Conservation (phyloP, 2,329 filamentous ascomycete genomes). For the Apiospora aurea region DNA sequence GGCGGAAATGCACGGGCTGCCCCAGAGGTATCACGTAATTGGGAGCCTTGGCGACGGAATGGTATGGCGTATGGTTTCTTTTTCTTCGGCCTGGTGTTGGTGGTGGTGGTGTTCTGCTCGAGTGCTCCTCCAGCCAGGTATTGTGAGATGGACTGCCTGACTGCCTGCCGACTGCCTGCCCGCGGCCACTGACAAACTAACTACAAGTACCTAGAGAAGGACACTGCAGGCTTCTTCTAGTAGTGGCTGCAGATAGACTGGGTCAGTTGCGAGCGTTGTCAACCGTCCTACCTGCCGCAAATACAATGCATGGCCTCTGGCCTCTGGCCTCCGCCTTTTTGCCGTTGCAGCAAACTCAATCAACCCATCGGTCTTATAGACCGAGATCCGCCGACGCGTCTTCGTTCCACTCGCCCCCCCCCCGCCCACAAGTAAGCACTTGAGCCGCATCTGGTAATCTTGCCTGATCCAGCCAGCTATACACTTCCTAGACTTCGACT, state of each 20-base stretch:
- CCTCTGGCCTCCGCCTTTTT: too few species aligned
- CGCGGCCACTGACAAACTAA: background rate
- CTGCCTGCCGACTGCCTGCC: background rate
- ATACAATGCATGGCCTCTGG: background rate
- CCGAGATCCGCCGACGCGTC: background rate
- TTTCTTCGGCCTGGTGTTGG: background rate
- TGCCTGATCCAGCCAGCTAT: constrained; percentile 16
- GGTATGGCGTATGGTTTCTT: background rate
- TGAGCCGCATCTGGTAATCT: background rate
- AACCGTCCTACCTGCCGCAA: background rate
- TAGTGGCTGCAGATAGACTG: constrained; percentile 15
- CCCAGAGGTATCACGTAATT: background rate
- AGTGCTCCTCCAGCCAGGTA: background rate
- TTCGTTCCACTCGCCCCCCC: background rate
- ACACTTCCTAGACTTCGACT: background rate
- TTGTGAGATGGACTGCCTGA: background rate
- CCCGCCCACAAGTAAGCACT: constrained; percentile 4
- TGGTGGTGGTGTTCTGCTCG: too few species aligned
- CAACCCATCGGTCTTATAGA: background rate
- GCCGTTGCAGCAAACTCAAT: background rate
- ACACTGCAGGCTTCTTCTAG: background rate
- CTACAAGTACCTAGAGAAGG: background rate
- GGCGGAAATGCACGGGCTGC: background rate
- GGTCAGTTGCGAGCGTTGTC: background rate
- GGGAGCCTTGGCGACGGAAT: background rate